Conservation (phyloP, 208 protist species). For the Acanthamoeba castellanii region DNA sequence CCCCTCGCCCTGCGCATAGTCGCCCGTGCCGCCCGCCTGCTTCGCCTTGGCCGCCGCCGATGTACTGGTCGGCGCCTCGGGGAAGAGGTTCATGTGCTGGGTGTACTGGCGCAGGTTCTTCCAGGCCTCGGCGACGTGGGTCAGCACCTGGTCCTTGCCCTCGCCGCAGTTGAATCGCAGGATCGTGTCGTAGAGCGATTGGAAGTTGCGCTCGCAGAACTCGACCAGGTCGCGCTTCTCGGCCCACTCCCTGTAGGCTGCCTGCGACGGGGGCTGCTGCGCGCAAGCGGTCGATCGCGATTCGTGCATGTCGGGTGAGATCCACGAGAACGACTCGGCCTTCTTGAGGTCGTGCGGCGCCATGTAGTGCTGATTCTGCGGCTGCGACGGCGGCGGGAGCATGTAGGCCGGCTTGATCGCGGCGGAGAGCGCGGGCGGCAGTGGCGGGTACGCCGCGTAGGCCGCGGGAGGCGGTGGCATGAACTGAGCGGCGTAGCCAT, state of each 20-base stretch:
- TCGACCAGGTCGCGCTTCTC: constrained; percentile 44
- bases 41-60: no score
- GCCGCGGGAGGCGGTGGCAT: no score
- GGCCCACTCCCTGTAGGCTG: not conserved
- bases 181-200: constrained; percentile 8
- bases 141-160: constrained; percentile 9
- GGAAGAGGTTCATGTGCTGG: not conserved
- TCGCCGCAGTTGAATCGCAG: not conserved
- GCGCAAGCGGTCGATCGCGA: not conserved
- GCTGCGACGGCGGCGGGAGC: not conserved
- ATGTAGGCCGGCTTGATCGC: not conserved
- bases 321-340: constrained; percentile 3
- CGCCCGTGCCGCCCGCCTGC: no score
- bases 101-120: not conserved
- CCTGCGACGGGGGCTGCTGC: not conserved
- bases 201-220: constrained; percentile 42
- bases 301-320: not conserved
- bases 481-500: no score
- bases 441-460: not conserved
- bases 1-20: not conserved
- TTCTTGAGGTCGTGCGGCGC: not conserved
- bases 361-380: not conserved
- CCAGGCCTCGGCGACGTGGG: not conserved
- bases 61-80: not conserved
- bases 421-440: no score